Base-by-base conservation (phyloP, 495 filamentous ascomycete genomes). In the Penicillium diatomitis region DNA sequence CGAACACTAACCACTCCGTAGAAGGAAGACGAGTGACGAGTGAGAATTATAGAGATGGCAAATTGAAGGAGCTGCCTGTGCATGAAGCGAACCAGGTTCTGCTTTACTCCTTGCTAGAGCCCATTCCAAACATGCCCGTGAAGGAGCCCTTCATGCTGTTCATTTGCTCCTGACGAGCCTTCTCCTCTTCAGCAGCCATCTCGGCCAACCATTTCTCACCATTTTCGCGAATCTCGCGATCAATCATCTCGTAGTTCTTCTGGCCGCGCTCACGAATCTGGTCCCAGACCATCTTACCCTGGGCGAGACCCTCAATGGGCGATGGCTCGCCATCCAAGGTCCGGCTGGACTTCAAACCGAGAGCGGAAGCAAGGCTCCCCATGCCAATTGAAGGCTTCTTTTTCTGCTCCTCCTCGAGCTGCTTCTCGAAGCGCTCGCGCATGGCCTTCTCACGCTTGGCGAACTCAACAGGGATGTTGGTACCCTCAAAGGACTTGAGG, bases 281-380 rank as follows among this genome's bases (percentile, higher is more conserved):
- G 60, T 98, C 92, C 69, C 86, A 87, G 44, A 94, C 74, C 84
- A 96, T 98, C 80, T 97, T 95, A 31, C 88, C 90, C 69, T 94
- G 79, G 35, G 82, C 82, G 32, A 88, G 78, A 4, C 84, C 87
- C 58, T 91, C 85, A 1, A 78, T 70, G 2, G 84, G 78, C 38
- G 69, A 80, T 52, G 80, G 72, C 49, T 94, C 88, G 33, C 83
- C 85, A 38, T 86, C 77, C 41, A 82, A 62, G 33, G 62, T 54
- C n/a, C 58, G 55, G 34, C 41, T 47, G 1, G 80, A 80, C 66
- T 86, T 87, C 52, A 94, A 69, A 7, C 91, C 91, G n/a, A 96
- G 66, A 34, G 83, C 74, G 50, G 69, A 73, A 51, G 83, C 78
- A 8, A 94, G 62, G 54, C 79, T 75, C 10, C 81, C 82, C 46